phyloP scores from a whole-genome alignment of 2,329 filamentous ascomycete genomes.

The Cladosporium sp. region DNA sequence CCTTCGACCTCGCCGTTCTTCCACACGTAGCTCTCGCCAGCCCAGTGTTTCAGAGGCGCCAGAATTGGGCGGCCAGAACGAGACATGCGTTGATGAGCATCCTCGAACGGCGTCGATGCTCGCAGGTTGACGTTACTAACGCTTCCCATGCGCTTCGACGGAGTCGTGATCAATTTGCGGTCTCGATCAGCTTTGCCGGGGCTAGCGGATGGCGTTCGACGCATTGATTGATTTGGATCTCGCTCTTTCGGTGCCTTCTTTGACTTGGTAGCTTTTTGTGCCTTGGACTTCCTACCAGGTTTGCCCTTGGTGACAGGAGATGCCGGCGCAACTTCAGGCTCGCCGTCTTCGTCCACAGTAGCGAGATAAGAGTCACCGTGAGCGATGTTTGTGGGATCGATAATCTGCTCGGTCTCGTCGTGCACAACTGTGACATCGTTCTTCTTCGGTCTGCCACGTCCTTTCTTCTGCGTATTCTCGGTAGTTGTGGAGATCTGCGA shows the following conservation, averaged over 20 bases:
- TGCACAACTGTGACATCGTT: conserved; percentile 15
- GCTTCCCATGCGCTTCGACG: conserved; percentile 14
- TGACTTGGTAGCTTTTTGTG: conserved; percentile 9
- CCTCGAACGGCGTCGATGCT: conserved; percentile 37
- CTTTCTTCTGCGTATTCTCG: background rate
- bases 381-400: conserved; percentile 18
- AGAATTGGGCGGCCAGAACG: conserved; percentile 76
- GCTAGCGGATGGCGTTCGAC: conserved; percentile 13
- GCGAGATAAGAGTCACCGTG: conserved; percentile 15
- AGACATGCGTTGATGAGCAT: conserved; percentile 57
- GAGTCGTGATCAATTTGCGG: background rate
- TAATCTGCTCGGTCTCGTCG: conserved; percentile 12
- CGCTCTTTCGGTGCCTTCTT: conserved; percentile 18
- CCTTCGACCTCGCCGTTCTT: conserved; percentile 67
- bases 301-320: conserved; percentile 1
- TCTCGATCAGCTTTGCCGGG: conserved; percentile 15
- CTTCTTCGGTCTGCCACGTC: conserved; percentile 4
- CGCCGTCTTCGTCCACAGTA: conserved; percentile 1
- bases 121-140: conserved; percentile 34
- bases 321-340: background rate
- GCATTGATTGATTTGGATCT: conserved; percentile 21
- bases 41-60: conserved; percentile 79
- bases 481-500: background rate
- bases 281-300: conserved; percentile 7
- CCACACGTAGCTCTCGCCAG: conserved; percentile 73